Evolutionary conservation across 306 rosid genomes (phyloP).

Genomic region (Quercus engelmannii): DNA sequence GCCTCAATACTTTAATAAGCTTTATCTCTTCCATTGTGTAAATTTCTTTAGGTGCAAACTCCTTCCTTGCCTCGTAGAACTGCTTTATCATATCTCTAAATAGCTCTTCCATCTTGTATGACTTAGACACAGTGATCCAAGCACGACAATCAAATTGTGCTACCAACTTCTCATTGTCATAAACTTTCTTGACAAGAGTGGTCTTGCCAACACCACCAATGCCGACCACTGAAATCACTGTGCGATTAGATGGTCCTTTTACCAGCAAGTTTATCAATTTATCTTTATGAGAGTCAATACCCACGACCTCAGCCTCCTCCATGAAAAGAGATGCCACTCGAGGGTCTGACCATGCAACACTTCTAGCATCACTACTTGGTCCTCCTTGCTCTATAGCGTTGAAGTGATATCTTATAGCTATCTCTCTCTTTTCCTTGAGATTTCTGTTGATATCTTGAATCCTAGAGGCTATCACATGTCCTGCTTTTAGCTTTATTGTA

Average conservation of each 20-base stretch:
- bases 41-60: too few species aligned
- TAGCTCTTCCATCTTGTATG: too few species aligned
- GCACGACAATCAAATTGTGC: background rate
- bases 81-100: too few species aligned
- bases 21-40: too few species aligned
- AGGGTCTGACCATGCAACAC: background rate
- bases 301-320: background rate
- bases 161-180: background rate
- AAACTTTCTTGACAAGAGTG: background rate
- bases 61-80: too few species aligned
- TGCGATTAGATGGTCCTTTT: background rate
- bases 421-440: background rate
- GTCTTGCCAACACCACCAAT: background rate
- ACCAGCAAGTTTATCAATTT: background rate
- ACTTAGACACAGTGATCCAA: background rate
- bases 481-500: too few species aligned
- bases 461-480: too few species aligned
- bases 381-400: background rate
- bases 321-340: background rate
- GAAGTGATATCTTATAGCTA: background rate
- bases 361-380: background rate
- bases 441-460: too few species aligned
- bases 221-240: background rate
- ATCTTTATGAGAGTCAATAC: background rate
- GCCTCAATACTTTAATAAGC: too few species aligned